Evolutionary conservation across 306 rosid species (phyloP), one percentile per base, ranked within the genome.

Genomic region (Prunus fruticosa): DNA sequence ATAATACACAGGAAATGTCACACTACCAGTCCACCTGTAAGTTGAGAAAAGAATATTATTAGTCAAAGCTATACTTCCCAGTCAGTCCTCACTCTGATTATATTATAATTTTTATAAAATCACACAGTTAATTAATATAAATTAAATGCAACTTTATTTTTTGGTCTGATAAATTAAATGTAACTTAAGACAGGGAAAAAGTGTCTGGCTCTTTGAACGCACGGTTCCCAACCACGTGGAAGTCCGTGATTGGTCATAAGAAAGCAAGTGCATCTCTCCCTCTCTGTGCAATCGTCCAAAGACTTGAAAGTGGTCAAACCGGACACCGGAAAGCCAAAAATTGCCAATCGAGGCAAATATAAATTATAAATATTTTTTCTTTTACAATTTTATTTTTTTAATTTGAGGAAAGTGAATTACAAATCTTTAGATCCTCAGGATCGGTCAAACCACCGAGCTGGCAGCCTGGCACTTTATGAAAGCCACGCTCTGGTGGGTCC

Each of bases 191-290:
- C 76, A 52, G 69, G 78, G 62, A 64, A 34, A 62, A 68, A 73
- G 75, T 50, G 76, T 5, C 52, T 32, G 60, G 45, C 23, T 71
- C 2, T 41, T 30, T 15, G 64, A 57, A 46, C 80, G 87, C 76
- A 67, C 81, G 78, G 82, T 46, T 76, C 76, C 81, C 75, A 10
- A 76, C 12, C 73, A 84, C 82, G 85, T 78, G 87, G 46, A 72
- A 9, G 68, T 1, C 6, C 8, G 9, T 4, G 58, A 25, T 12
- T 73, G 65, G 81, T 18, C 8, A 12, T 22, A 53, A 51, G 19
- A 61, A 69, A 57, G 79, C 80, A 71, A 66, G 56, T 73, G 52
- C 80, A 78, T 57, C 72, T 32, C 38, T 58, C 52, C 52, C 52
- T 46, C 63, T 34, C 18, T 18, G 19, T 6, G 34, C 30, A 43